Conservation (phyloP, 768 basidiomycete genomes). For the Leucocoprinus birnbaumii region DNA sequence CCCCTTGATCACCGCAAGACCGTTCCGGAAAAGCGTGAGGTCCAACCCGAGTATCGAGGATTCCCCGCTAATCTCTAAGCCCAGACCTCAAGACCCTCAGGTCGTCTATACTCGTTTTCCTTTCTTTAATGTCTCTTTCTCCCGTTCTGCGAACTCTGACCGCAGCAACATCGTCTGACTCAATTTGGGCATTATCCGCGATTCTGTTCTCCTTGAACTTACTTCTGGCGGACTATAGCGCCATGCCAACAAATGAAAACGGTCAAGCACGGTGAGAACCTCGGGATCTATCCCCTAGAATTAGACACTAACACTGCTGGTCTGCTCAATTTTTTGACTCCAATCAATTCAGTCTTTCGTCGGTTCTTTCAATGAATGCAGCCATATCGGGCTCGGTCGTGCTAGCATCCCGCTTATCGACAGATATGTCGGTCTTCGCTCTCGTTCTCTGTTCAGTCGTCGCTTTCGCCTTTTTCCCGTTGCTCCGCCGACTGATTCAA, state of each 20-base stretch:
- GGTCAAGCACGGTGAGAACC: slow-evolving; percentile 54
- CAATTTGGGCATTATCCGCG: slow-evolving; percentile 94
- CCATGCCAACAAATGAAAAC: slow-evolving; percentile 31
- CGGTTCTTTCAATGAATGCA: slow-evolving; percentile 86
- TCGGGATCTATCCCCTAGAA: slow-evolving; percentile 13
- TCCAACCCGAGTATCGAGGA: not conserved
- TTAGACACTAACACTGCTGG: slow-evolving; percentile 3
- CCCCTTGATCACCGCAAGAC: not conserved
- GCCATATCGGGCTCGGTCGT: slow-evolving; percentile 92
- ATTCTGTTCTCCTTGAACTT: slow-evolving; percentile 79
- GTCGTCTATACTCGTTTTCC: slow-evolving; percentile 83
- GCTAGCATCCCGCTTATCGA: slow-evolving; percentile 82
- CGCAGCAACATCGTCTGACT: slow-evolving; percentile 93
- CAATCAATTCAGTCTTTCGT: slow-evolving; percentile 57
- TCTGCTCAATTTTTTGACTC: not conserved
- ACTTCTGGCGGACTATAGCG: slow-evolving; percentile 80
- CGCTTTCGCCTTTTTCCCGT: slow-evolving; percentile 80
- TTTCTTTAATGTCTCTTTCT: slow-evolving; percentile 85
- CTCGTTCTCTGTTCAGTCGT: slow-evolving; percentile 83
- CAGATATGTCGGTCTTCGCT: slow-evolving; percentile 85
- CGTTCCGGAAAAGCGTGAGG: slow-evolving; percentile 1
- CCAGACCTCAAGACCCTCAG: slow-evolving; percentile 72
- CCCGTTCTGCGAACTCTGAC: slow-evolving; percentile 92
- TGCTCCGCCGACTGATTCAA: slow-evolving; percentile 72
- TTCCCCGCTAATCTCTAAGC: slow-evolving; percentile 3